These are phyloP conservation scores for Penicillium vulpinum DNA, from an alignment of 2,329 filamentous ascomycete genomes.

Conservation along the genomic window DNA sequence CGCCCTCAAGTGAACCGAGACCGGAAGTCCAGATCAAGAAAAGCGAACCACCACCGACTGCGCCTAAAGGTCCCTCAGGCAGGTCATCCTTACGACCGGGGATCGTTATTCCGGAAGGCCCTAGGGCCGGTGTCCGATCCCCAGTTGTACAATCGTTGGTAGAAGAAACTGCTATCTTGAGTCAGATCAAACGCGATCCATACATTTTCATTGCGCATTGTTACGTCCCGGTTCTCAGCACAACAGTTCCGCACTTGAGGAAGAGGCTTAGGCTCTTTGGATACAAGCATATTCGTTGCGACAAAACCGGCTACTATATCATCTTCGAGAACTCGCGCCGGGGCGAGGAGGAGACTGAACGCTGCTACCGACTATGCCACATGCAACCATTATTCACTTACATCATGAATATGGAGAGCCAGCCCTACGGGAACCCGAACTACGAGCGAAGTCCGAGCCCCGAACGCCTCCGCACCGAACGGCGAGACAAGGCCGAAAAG, in stretches of 20 bases:
- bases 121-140: slow-evolving; percentile 40
- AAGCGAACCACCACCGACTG: slow-evolving; percentile 73
- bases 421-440: slow-evolving; percentile 65
- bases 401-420: slow-evolving; percentile 84
- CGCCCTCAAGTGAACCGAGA: slow-evolving; percentile 31
- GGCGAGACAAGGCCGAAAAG: slow-evolving; percentile 64
- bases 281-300: slow-evolving; percentile 78
- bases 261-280: slow-evolving; percentile 81
- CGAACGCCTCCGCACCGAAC: slow-evolving; percentile 46
- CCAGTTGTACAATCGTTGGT: slow-evolving; percentile 52
- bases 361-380: slow-evolving; percentile 76
- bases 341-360: slow-evolving; percentile 76
- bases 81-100: slow-evolving; percentile 43
- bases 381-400: slow-evolving; percentile 89
- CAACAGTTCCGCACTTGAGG: slow-evolving; percentile 86
- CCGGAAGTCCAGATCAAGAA: slow-evolving; percentile 45
- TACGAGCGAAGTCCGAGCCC: slow-evolving; percentile 56
- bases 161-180: slow-evolving; percentile 66
- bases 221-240: slow-evolving; percentile 81
- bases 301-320: slow-evolving; percentile 86
- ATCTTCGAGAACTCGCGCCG: slow-evolving; percentile 77
- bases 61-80: slow-evolving; percentile 79
- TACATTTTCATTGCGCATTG: slow-evolving; percentile 88
- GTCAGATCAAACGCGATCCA: slow-evolving; percentile 72
- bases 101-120: slow-evolving; percentile 36